Base-by-base conservation (phyloP, 305 asterid genomes). In the Rubia balearica region DNA sequence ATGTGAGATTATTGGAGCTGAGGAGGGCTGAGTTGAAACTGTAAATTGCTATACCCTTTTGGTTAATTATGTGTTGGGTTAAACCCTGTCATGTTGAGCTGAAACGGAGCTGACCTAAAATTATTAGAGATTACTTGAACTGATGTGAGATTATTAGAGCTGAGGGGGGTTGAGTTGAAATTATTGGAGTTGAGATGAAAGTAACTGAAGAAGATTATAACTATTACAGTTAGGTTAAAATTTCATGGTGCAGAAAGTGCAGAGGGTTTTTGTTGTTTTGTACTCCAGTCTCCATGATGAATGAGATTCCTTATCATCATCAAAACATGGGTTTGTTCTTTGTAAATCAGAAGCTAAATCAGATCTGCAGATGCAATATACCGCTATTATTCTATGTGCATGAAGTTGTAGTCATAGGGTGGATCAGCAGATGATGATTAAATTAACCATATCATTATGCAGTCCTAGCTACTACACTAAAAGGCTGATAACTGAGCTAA, bases 261-360 rank as follows among this genome's bases (percentile, higher is more conserved):
- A 57, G 62, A 9, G 57, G 0, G 57, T 51, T 9, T 21, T 22
- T 10, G 24, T 61, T 61, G 65, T 61, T 61, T 61, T 61, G 65
- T 59, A 21, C 21, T 24, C 1, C 57, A 51, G 57, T 51, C 57
- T 51, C 57, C 57, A 51, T 13, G 42, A 60, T 11, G 40, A 60
- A 27, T 41, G 13, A 61, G 65, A 61, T 61, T 61, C 65, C 43
- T 30, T 16, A 27, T 61, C 65, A 30, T 61, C 65, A 27, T 61
- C 17, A 13, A 27, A 14, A 16, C 56, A 49, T 49, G 56, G 56
- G 56, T 49, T 49, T 49, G 56, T 49, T 49, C 56, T 49, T 14
- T 49, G 21, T 5, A 49, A 13, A 56, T 21, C 33, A 1, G 61
- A 56, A 19, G 62, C 62, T 22, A 57, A 57, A 57, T 22, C 62